phyloP scores from a whole-genome alignment of 352 stramenopile species.

The Phytopythium ostracodes region DNA sequence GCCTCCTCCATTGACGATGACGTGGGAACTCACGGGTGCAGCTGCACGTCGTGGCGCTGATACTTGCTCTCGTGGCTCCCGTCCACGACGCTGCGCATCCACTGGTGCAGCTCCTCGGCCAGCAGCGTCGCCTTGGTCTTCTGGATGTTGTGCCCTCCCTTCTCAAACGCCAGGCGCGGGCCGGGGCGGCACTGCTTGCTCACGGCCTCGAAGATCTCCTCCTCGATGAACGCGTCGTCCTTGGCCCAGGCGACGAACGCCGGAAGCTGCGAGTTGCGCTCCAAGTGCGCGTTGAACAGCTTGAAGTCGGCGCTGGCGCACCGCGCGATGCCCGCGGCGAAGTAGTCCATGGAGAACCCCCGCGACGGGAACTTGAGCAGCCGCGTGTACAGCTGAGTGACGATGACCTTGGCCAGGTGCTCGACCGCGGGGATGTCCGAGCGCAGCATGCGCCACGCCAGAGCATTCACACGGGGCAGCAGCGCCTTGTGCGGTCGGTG shows the following conservation, averaged over 20 bases:
- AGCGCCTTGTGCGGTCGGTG: constrained; percentile 42
- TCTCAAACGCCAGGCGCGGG: constrained; percentile 39
- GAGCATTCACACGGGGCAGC: constrained; percentile 22
- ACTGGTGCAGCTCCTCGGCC: constrained; percentile 30
- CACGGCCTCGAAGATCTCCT: constrained; percentile 43
- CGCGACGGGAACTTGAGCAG: constrained; percentile 44
- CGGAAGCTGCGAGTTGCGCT: constrained; percentile 22
- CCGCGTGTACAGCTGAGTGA: constrained; percentile 46
- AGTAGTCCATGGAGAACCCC: constrained; percentile 38
- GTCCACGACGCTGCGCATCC: constrained; percentile 34
- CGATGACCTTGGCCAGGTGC: constrained; percentile 17
- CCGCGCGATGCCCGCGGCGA: constrained; percentile 48
- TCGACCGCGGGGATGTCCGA: constrained; percentile 14
- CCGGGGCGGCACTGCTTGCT: constrained; percentile 25
- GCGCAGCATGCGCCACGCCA: constrained; percentile 30
- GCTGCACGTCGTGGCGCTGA: neutral
- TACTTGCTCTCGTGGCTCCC: constrained; percentile 5
- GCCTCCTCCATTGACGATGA: neutral
- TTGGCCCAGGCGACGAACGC: constrained; percentile 47
- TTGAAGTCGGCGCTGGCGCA: constrained; percentile 45
- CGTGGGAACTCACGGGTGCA: neutral
- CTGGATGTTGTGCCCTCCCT: constrained; percentile 70
- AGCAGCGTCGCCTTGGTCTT: constrained; percentile 55
- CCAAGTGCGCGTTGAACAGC: constrained; percentile 26
- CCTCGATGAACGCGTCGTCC: constrained; percentile 60